These are phyloP conservation scores for Cucurbitaria berberidis DNA, from an alignment of 2,329 filamentous ascomycete species.

Conservation along the genomic window DNA sequence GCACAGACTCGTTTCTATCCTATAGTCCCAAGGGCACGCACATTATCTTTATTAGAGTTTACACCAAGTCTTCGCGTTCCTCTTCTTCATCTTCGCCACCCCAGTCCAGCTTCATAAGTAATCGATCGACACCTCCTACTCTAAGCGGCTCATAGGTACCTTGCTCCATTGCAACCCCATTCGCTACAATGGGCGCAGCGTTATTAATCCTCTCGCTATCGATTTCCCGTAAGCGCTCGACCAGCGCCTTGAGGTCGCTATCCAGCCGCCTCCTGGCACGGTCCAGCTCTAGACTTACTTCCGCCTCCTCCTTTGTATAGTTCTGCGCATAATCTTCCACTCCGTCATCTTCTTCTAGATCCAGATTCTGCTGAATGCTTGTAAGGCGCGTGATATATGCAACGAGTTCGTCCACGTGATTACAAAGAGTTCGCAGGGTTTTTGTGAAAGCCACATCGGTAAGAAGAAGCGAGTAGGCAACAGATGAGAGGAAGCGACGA, in stretches of 20 bases:
- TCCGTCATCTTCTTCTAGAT: conserved; percentile 81
- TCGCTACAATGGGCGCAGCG: conserved; percentile 19
- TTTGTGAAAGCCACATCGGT: conserved; percentile 68
- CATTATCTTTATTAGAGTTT: neutral
- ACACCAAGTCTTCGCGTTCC: conserved; percentile 24
- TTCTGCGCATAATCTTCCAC: conserved; percentile 64
- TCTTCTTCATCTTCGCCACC: conserved; percentile 44
- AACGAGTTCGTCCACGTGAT: conserved; percentile 80
- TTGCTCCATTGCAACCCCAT: conserved; percentile 38
- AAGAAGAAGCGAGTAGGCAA: conserved; percentile 71
- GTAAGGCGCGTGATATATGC: conserved; percentile 78
- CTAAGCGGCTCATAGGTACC: conserved; percentile 71
- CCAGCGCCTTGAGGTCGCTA: conserved; percentile 66
- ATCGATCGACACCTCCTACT: conserved; percentile 78
- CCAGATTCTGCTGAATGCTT: conserved; percentile 75
- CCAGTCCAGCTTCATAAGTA: conserved; percentile 90
- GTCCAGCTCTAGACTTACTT: conserved; percentile 69
- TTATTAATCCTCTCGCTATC: conserved; percentile 58
- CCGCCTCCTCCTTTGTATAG: conserved; percentile 71
- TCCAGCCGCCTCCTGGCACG: conserved; percentile 70
- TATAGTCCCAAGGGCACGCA: too few species aligned
- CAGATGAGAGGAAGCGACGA: conserved; percentile 72
- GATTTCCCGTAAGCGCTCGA: conserved; percentile 64
- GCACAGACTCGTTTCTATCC: too few species aligned
- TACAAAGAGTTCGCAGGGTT: conserved; percentile 69